These are phyloP conservation scores for Cladosporium sp. DNA, from an alignment of 2,329 filamentous ascomycete species.

Conservation along the genomic window DNA sequence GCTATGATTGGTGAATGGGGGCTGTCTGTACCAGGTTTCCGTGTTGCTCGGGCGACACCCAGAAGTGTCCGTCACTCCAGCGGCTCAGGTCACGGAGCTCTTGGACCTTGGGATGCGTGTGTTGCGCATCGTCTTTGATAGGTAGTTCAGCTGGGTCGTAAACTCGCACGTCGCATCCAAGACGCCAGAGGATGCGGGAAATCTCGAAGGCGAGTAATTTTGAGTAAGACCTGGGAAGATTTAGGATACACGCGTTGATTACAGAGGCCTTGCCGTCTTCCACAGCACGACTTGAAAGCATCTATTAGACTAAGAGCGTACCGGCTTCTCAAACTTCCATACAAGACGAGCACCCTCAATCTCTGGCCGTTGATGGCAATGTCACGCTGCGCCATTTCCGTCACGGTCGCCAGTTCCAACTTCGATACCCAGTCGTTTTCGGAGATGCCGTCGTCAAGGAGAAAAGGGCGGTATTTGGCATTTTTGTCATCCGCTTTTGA, in stretches of 20 bases:
- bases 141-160: constrained; percentile 55
- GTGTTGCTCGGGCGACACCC: constrained; percentile 61
- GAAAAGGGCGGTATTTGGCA: constrained; percentile 50
- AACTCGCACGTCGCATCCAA: constrained; percentile 61
- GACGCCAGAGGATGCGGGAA: constrained; percentile 53
- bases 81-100: constrained; percentile 54
- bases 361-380: constrained; percentile 34
- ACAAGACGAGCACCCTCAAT: constrained; percentile 54
- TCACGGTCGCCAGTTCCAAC: constrained; percentile 49
- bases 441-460: constrained; percentile 37
- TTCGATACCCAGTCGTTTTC: constrained; percentile 50
- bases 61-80: constrained; percentile 63
- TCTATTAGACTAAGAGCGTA: background rate
- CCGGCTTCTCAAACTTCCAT: constrained; percentile 50
- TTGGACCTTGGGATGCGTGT: constrained; percentile 54
- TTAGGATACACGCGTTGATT: no score
- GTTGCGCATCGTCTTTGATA: constrained; percentile 54
- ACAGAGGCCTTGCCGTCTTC: background rate
- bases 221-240: constrained; percentile 50
- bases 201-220: constrained; percentile 55
- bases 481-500: no score
- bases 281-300: background rate
- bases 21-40: constrained; percentile 48
- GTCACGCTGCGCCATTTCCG: constrained; percentile 47
- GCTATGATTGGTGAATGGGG: background rate